phyloP scores from a whole-genome alignment of 768 basidiomycete species.

The Tulasnella sp. region DNA sequence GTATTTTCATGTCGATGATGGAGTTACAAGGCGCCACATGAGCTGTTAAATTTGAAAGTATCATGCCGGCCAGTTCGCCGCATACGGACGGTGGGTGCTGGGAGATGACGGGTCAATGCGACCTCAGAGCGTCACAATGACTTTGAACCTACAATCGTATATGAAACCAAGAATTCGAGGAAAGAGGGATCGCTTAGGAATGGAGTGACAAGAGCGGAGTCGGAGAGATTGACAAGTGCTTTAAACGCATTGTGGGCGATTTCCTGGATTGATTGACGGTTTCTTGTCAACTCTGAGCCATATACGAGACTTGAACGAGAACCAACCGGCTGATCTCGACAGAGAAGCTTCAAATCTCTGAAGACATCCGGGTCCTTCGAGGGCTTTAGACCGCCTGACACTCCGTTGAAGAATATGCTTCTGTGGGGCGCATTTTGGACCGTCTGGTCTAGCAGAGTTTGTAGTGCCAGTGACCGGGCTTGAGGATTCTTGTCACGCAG shows the following conservation, averaged over 20 bases:
- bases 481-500: constrained; percentile 78
- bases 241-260: constrained; percentile 92
- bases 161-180: constrained; percentile 72
- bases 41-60: constrained; percentile 86
- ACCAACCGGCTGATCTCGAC: constrained; percentile 74
- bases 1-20: constrained; percentile 53
- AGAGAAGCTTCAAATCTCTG: constrained; percentile 73
- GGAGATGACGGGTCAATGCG: neutral
- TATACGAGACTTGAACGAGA: neutral
- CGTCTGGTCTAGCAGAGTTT: constrained; percentile 73
- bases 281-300: constrained; percentile 13
- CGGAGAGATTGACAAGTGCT: constrained; percentile 87
- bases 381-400: constrained; percentile 47
- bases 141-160: constrained; percentile 60
- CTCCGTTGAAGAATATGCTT: constrained; percentile 57
- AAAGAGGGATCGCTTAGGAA: constrained; percentile 63
- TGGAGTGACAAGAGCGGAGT: constrained; percentile 56
- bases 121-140: neutral
- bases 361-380: constrained; percentile 55
- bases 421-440: constrained; percentile 58
- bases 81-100: constrained; percentile 86
- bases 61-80: constrained; percentile 93
- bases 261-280: constrained; percentile 34
- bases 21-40: constrained; percentile 53
- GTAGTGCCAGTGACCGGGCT: constrained; percentile 75